phyloP scores from a whole-genome alignment of 306 rosid genomes.

The Arachis stenosperma region DNA sequence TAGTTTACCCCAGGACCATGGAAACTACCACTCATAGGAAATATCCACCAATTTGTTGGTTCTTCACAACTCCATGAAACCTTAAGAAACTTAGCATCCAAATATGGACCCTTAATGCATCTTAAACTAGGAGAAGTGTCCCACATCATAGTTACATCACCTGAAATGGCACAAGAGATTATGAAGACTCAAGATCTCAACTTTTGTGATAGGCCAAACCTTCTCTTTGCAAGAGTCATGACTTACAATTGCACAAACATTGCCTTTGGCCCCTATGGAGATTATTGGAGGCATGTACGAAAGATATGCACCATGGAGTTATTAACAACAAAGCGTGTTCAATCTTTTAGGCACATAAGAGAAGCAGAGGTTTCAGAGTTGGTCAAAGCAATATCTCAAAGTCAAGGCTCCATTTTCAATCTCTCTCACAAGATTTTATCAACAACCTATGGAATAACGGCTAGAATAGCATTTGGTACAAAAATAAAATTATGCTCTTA shows the following conservation, averaged over 20 bases:
- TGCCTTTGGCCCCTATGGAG: conserved; percentile 15
- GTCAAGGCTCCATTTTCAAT: background rate
- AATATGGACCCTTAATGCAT: conserved; percentile 41
- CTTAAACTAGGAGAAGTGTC: conserved; percentile 38
- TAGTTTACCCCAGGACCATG: conserved; percentile 24
- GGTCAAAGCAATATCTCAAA: too few species aligned
- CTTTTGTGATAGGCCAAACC: conserved; percentile 7
- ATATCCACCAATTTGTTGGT: conserved; percentile 35
- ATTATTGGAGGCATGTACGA: conserved; percentile 38
- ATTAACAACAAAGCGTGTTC: too few species aligned
- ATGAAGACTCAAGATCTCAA: conserved; percentile 14
- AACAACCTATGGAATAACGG: background rate
- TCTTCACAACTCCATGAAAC: conserved; percentile 22
- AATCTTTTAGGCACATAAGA: too few species aligned
- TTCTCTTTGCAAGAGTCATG: conserved; percentile 8
- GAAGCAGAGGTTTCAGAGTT: too few species aligned
- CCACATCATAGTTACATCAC: conserved; percentile 26
- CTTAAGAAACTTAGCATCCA: conserved; percentile 30
- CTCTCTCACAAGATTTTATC: conserved; percentile 20
- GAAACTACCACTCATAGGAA: conserved; percentile 36
- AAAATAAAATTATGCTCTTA: too few species aligned
- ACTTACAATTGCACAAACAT: conserved; percentile 2
- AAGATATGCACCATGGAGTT: too few species aligned
- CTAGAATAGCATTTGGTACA: conserved; percentile 29
- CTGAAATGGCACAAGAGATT: conserved; percentile 39